Conservation (phyloP, 495 filamentous ascomycete species). For the Mytilinidion resinicola region DNA sequence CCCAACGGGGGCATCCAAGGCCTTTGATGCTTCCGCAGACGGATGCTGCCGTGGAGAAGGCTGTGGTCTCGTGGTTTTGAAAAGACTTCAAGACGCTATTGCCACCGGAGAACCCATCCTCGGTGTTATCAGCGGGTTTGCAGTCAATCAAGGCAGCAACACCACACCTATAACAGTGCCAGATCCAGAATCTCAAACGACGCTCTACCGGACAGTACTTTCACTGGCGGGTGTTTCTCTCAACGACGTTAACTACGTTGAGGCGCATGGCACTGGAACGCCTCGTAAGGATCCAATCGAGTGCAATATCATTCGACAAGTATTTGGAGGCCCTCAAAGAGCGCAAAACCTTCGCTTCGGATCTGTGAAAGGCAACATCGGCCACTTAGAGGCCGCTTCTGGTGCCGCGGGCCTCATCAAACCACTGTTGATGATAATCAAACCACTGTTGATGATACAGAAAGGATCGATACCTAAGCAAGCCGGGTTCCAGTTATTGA, state of each 20-base stretch:
- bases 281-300: neutral
- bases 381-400: constrained; percentile 46
- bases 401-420: constrained; percentile 45
- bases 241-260: neutral
- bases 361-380: constrained; percentile 47
- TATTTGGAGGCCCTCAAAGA: neutral
- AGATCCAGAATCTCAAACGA: neutral
- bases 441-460: too few species aligned
- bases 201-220: neutral
- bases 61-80: constrained; percentile 33
- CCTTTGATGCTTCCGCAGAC: constrained; percentile 1
- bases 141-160: constrained; percentile 18
- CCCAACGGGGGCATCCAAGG: neutral
- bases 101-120: constrained; percentile 41
- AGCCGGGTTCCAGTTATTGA: neutral
- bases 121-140: constrained; percentile 38
- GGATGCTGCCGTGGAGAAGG: constrained; percentile 6
- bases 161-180: neutral
- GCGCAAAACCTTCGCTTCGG: neutral
- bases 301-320: neutral
- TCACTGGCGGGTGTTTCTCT: neutral
- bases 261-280: constrained; percentile 3
- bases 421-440: constrained; percentile 44
- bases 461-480: neutral
- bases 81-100: constrained; percentile 37